A percentile compares a stretch with the other conserved stretches of the same genome.
Conservation (phyloP, 2,329 filamentous ascomycete species). For the Colletotrichum tofieldiae region DNA sequence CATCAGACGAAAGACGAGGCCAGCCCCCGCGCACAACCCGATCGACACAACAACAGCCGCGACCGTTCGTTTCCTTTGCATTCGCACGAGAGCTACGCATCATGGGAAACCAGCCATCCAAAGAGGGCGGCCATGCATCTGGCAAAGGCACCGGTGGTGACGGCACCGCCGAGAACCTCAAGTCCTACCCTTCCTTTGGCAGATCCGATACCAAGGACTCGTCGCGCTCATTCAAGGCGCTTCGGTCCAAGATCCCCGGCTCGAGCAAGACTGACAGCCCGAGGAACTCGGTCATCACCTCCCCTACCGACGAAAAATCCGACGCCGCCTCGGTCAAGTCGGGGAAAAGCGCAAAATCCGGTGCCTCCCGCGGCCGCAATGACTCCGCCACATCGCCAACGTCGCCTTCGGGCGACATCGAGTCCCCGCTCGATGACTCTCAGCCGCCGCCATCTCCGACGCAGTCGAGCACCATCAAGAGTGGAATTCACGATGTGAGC, state of each 20-base stretch:
- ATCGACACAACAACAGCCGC: constrained; percentile 32
- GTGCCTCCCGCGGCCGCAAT: constrained; percentile 62
- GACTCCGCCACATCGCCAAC: constrained; percentile 60
- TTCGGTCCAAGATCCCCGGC: constrained; percentile 92
- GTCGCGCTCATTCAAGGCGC: constrained; percentile 85
- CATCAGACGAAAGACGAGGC: constrained; percentile 46
- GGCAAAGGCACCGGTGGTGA: constrained; percentile 65
- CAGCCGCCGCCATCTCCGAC: constrained; percentile 88
- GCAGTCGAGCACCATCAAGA: constrained; percentile 80
- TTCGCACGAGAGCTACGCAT: constrained; percentile 47
- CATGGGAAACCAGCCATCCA: constrained; percentile 86
- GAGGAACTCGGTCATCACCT: constrained; percentile 78
- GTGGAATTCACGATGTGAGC: constrained; percentile 80
- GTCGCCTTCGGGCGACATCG: constrained; percentile 55
- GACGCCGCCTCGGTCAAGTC: constrained; percentile 85
- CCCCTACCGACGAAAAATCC: constrained; percentile 79
- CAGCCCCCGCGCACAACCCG: constrained; percentile 32
- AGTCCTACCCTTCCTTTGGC: constrained; percentile 92
- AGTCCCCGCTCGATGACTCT: constrained; percentile 65
- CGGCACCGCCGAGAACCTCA: constrained; percentile 70
- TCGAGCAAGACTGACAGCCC: constrained; percentile 83
- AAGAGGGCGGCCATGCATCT: constrained; percentile 65
- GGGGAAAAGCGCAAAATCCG: constrained; percentile 72
- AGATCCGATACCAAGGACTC: constrained; percentile 95
- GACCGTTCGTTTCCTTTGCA: constrained; percentile 20